Conservation (phyloP, 495 filamentous ascomycete species). For the Neurospora pannonica region DNA sequence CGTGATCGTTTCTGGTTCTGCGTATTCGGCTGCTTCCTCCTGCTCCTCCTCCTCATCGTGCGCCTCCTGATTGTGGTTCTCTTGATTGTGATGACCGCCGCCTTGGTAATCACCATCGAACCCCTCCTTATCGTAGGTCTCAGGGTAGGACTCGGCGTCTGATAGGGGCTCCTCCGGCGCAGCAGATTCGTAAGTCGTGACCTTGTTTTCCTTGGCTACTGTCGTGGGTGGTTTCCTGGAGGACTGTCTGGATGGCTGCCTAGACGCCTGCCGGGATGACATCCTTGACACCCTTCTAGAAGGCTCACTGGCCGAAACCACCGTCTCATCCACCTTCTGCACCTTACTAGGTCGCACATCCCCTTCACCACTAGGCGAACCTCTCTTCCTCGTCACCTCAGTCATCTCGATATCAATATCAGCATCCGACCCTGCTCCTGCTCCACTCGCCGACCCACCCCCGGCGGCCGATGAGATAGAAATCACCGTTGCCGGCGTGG, state of each 20-base stretch:
- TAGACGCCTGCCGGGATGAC: background rate
- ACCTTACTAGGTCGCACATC: background rate
- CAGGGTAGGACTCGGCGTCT: background rate
- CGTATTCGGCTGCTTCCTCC: background rate
- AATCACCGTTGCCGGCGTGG: background rate
- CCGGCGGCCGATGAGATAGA: background rate
- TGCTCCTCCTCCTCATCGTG: background rate
- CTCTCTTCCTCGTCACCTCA: background rate
- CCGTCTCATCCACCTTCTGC: background rate
- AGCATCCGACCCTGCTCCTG: background rate
- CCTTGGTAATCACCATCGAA: background rate
- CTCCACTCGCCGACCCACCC: background rate
- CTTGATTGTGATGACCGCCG: background rate
- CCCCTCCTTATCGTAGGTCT: background rate
- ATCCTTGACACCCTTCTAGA: background rate
- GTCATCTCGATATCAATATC: background rate
- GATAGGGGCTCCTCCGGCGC: background rate
- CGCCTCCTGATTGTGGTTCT: background rate
- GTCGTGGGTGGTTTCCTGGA: background rate
- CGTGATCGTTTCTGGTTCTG: background rate
- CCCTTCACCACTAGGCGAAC: background rate
- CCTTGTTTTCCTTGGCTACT: background rate
- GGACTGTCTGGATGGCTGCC: background rate
- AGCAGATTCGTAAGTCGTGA: background rate
- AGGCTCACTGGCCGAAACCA: background rate